Percentiles rank a stretch among this genome's conserved stretches.
Conservation (phyloP, 2,329 filamentous ascomycete species). For the Hyphodiscus sp. region DNA sequence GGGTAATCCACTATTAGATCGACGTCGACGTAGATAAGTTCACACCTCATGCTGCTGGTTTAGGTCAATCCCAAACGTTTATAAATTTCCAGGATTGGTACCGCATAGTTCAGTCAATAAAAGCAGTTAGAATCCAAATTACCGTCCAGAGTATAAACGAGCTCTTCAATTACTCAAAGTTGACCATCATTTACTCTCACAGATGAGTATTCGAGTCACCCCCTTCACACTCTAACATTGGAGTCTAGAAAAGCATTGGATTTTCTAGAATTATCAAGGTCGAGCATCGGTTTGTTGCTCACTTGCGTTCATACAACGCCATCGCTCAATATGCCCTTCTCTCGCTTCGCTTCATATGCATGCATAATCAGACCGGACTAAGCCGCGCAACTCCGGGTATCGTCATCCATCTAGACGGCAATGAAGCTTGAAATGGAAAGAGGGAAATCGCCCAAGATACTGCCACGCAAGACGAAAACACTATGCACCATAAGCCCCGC, state of each 20-base stretch:
- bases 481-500: not conserved
- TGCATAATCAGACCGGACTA: not conserved
- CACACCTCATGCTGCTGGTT: not conserved
- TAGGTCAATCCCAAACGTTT: no score
- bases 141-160: no score
- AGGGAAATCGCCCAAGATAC: not conserved
- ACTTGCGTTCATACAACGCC: not conserved
- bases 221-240: no score
- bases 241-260: not conserved
- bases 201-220: no score
- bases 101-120: no score
- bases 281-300: not conserved
- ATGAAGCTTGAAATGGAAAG: not conserved
- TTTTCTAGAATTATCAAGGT: not conserved
- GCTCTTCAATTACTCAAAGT: no score
- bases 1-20: not conserved
- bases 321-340: not conserved
- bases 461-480: not conserved
- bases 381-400: not conserved
- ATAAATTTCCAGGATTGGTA: no score
- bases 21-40: not conserved
- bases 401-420: not conserved
- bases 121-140: no score
- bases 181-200: no score
- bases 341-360: not conserved